These are phyloP conservation scores for Saposhnikovia divaricata DNA, from an alignment of 129 eudicot genomes.

Conservation along the genomic window DNA sequence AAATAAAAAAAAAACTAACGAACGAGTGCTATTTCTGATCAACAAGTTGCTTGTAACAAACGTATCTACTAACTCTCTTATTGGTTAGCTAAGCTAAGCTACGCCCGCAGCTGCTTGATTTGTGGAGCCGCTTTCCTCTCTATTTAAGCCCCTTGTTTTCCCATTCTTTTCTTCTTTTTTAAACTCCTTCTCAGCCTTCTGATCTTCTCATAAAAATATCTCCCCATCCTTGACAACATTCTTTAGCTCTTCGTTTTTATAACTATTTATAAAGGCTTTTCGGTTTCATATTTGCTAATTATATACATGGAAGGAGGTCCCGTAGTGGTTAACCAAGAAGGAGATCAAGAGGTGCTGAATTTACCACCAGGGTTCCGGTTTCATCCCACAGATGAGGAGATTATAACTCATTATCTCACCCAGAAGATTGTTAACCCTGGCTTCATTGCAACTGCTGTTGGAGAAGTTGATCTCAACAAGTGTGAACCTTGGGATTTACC, in stretches of 20 bases:
- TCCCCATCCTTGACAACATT: no score
- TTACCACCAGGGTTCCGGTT: slow-evolving; percentile 77
- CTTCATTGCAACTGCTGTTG: slow-evolving; percentile 50
- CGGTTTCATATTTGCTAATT: no score
- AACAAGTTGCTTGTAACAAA: slow-evolving; percentile 7
- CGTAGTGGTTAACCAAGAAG: background rate
- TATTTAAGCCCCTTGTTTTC: slow-evolving; percentile 6
- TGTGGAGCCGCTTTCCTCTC: background rate
- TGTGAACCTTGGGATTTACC: slow-evolving; percentile 90
- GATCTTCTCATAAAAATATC: background rate
- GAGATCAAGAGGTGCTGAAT: slow-evolving; percentile 17
- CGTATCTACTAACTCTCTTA: background rate
- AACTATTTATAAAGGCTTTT: no score
- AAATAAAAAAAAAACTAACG: background rate
- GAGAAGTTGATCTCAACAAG: slow-evolving; percentile 76
- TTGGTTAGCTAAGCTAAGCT: background rate
- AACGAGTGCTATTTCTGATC: background rate
- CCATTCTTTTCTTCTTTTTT: slow-evolving; percentile 1
- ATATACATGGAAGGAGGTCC: slow-evolving; percentile 12
- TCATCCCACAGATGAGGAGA: slow-evolving; percentile 84
- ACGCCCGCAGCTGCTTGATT: background rate
- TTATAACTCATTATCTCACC: slow-evolving; percentile 57
- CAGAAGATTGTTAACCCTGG: slow-evolving; percentile 34
- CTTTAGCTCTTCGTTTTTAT: background rate
- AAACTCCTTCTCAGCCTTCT: background rate